A percentile compares a stretch with the other conserved stretches of the same genome.
These are phyloP conservation scores for Trichoderma hamatum DNA, from an alignment of 2,329 filamentous ascomycete genomes.

Conservation along the genomic window DNA sequence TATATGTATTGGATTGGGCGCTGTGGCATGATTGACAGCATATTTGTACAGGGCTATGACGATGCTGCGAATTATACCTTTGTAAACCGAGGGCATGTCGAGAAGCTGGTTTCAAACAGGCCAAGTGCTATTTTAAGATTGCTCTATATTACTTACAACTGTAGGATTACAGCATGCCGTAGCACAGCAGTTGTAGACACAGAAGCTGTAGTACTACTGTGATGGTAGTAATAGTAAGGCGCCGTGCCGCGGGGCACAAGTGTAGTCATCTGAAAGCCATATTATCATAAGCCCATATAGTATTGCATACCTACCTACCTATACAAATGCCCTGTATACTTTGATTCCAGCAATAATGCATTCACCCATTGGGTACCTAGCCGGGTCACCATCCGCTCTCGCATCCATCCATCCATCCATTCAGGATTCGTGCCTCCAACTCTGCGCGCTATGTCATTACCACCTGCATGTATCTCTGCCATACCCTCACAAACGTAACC, in stretches of 20 bases:
- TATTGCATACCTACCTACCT: too few relatives aligned
- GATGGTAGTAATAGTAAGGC: background rate
- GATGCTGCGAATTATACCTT: background rate
- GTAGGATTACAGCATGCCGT: background rate
- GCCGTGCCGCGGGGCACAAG: background rate
- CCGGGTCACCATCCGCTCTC: background rate
- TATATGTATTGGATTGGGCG: background rate
- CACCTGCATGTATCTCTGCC: constrained; percentile 27
- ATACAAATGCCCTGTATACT: background rate
- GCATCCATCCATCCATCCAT: background rate
- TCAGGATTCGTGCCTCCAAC: background rate
- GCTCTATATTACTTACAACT: background rate
- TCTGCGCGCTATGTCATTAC: background rate
- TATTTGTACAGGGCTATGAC: background rate
- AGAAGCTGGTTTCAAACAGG: background rate
- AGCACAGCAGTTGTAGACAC: too few relatives aligned
- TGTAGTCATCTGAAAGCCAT: background rate
- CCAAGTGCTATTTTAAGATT: background rate
- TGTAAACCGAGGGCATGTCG: background rate
- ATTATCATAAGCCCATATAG: background rate
- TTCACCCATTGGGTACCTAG: background rate
- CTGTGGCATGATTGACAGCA: background rate
- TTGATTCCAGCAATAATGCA: background rate
- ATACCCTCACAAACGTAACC: constrained; percentile 34
- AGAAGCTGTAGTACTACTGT: too few relatives aligned